These are phyloP conservation scores for Sequoiadendron giganteum DNA, from an alignment of 75 land plant species.

Conservation along the genomic window DNA sequence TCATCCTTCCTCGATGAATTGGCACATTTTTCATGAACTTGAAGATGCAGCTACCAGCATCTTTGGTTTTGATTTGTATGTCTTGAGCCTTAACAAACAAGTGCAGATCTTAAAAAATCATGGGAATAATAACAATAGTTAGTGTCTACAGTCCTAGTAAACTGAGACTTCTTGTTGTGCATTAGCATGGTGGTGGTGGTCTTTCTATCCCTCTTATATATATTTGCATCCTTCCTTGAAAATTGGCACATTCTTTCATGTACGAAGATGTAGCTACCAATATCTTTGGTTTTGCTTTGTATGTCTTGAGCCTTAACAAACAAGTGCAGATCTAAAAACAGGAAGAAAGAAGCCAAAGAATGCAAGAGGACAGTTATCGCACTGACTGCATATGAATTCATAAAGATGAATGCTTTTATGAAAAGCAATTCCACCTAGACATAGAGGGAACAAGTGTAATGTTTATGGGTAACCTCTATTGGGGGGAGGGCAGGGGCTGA, in stretches of 20 bases:
- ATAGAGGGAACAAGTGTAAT: not conserved
- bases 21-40: not conserved
- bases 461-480: not conserved
- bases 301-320: not conserved
- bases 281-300: not conserved
- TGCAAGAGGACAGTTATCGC: not conserved
- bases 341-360: not conserved
- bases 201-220: not conserved
- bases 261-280: not conserved
- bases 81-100: not conserved
- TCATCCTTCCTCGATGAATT: not conserved
- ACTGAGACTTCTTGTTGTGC: not conserved
- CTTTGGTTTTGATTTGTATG: not conserved
- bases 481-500: not conserved
- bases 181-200: not conserved
- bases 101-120: not conserved
- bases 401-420: not conserved
- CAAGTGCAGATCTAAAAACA: not conserved
- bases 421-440: not conserved
- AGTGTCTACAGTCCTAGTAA: not conserved
- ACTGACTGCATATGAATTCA: not conserved
- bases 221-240: not conserved
- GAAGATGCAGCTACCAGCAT: not conserved
- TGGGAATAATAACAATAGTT: not conserved
- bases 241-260: not conserved